phyloP scores from a whole-genome alignment of 805 yeast species.

The Spathaspora passalidarum region DNA sequence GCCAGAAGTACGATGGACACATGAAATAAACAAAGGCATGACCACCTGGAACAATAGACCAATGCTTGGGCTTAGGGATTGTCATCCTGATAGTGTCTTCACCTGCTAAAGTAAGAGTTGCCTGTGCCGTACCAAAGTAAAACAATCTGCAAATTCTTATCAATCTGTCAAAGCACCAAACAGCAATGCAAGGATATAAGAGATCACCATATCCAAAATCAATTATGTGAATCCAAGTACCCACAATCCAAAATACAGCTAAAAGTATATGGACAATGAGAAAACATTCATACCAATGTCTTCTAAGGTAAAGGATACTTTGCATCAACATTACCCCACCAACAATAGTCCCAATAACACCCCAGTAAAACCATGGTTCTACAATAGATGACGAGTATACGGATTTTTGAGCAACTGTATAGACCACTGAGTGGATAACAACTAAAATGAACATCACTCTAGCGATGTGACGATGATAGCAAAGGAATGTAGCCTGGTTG shows the following conservation, averaged over 20 bases:
- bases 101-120: slow-evolving; percentile 38
- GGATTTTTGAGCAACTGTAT: slow-evolving; percentile 7
- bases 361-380: slow-evolving; percentile 22
- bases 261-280: slow-evolving; percentile 53
- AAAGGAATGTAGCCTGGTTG: slow-evolving; percentile 28
- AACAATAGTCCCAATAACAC: slow-evolving; percentile 25
- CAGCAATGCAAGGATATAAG: slow-evolving; percentile 49
- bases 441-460: slow-evolving; percentile 21
- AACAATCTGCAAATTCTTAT: slow-evolving; percentile 53
- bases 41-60: slow-evolving; percentile 60
- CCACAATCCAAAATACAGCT: slow-evolving; percentile 47
- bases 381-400: slow-evolving; percentile 11
- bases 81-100: slow-evolving; percentile 48
- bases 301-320: slow-evolving; percentile 43
- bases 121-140: slow-evolving; percentile 58
- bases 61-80: slow-evolving; percentile 49
- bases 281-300: slow-evolving; percentile 51
- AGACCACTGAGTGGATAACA: slow-evolving; percentile 23
- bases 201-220: slow-evolving; percentile 32
- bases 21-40: slow-evolving; percentile 57
- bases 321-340: slow-evolving; percentile 46
- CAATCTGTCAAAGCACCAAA: slow-evolving; percentile 71
- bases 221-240: slow-evolving; percentile 50
- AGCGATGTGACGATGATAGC: slow-evolving; percentile 27
- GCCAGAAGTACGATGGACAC: slow-evolving; percentile 49